Base-by-base conservation (phyloP, 2,329 filamentous ascomycete genomes). In the Piedraia hortae region DNA sequence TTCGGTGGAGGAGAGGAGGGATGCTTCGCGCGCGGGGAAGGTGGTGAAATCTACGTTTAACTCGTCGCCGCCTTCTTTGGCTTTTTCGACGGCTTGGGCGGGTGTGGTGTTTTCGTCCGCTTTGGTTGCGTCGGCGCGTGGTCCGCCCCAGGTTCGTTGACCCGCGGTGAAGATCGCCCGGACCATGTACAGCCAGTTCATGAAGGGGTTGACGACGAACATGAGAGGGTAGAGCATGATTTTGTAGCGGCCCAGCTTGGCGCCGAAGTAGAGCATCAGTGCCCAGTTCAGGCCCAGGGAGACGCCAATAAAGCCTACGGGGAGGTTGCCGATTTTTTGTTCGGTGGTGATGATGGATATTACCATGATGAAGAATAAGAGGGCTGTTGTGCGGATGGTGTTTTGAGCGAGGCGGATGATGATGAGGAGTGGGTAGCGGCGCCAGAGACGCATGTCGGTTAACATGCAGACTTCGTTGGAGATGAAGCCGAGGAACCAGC, bases 401-500 rank as follows among this genome's bases (percentile, higher is more conserved):
- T 91, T 88, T 37, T 91, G 80, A 61, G 85, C 75, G 44, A 93
- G 85, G 16, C 82, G 67, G 18, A 93, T 69, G 16, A 88, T 38
- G 22, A 80, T 67, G 19, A 97, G 56, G 23, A 90, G 56, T 0
- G 85, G 78, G 44, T 93, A 93, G 22, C 75, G 62, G 43, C 62
- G 72, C 82, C 82, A 93, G 13, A 93, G 56, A 27, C 85, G 65
- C 45, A 73, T 65, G 46, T 93, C 82, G 2, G 85, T 93, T 49
- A 97, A 54, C 85, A 93, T 91, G 50, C 80, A 91, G 5, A 78
- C 82, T 44, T 93, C 82, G 44, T 97, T 97, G 9, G 82, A 91
- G 12, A 31, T 30, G 20, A 30, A 32, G 15, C 33, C 33, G 19
- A 93, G 56, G 44, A 93, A 93, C 85, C 85, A 97, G 40, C 85